phyloP scores from a whole-genome alignment of 1,284 basidiomycete genomes.

The Cystobasidium slooffiae region DNA sequence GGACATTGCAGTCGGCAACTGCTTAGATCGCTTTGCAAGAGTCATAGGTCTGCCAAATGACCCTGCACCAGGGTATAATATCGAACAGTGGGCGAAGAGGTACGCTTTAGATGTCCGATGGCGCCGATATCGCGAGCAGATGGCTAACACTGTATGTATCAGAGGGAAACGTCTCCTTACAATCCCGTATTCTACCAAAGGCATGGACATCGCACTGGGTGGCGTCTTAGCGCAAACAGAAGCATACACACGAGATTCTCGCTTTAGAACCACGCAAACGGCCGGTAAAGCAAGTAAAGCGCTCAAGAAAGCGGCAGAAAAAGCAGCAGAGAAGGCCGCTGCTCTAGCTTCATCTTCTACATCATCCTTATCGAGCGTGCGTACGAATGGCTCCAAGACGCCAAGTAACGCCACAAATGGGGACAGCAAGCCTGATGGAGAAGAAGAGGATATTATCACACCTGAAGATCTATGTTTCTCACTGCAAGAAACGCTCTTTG shows the following conservation, averaged over 20 bases:
- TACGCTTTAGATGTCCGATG: slow-evolving; percentile 49
- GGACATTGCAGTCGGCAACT: slow-evolving; percentile 98
- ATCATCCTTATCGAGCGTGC: not conserved
- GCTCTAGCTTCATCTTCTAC: slow-evolving; percentile 6
- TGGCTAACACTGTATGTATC: not conserved
- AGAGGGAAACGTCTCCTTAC: slow-evolving; percentile 69
- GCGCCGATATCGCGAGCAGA: not conserved
- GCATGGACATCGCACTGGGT: slow-evolving; percentile 96
- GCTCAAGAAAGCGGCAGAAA: slow-evolving; percentile 45
- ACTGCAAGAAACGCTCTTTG: slow-evolving; percentile 94
- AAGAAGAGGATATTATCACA: slow-evolving; percentile 74
- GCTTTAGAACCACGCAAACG: slow-evolving; percentile 49
- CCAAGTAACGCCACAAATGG: slow-evolving; percentile 66
- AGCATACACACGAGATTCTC: slow-evolving; percentile 69
- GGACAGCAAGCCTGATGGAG: slow-evolving; percentile 49
- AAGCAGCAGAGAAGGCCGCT: slow-evolving; percentile 29
- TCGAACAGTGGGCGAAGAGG: slow-evolving; percentile 89
- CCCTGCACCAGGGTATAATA: slow-evolving; percentile 97
- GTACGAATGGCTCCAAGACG: not conserved
- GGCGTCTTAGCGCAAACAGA: slow-evolving; percentile 89
- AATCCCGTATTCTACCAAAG: slow-evolving; percentile 95
- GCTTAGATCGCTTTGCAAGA: slow-evolving; percentile 93
- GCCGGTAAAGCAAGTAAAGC: slow-evolving; percentile 44
- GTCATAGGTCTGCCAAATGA: slow-evolving; percentile 96
- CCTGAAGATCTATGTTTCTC: slow-evolving; percentile 95